Base-by-base conservation (phyloP, 805 yeast species). In the Zygoascus tannicola region DNA sequence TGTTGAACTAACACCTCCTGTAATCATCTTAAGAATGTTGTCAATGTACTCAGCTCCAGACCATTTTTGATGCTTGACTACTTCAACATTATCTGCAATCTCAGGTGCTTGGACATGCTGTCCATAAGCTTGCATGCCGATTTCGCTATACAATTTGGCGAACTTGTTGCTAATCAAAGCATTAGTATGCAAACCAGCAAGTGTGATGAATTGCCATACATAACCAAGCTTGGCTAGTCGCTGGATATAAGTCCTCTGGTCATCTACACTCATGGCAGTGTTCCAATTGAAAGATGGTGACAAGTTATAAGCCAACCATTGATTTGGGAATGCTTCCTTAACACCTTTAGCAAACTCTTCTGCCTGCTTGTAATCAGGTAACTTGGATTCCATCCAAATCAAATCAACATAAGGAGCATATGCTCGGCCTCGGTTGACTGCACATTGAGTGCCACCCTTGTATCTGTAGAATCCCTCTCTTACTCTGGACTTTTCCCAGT, bases 221-320 rank as follows among this genome's bases (percentile, higher is more conserved):
- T 80, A 90, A 49, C 97, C 97, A 55, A 88, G 75, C 66, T 81
- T 73, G 50, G 81, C 94, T 49, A 90, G 76, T 64, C 95, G 78
- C 62, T 76, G 67, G 65, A 90, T 90, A 67, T 86, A 90, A 39
- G 96, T 83, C 64, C 81, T 83, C 70, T 88, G 96, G 59, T 90
- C 96, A 40, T 74, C 73, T 21, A 81, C 69, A 43, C 81, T 69
- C 96, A 90, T 85, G 44, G 97, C 96, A 51, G 79, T 78, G 65
- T 86, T 85, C 97, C 97, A 90, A 77, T 90, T 90, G 80, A 90
- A 90, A 4, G 95, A 85, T 53, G 97, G 97, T 23, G 96, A 86
- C 65, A 90, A 73, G 75, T 90, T 90, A 74, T 90, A 90, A 43
- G 97, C 94, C 55, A 90, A 75, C 97, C 97, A 88, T 68, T 90